phyloP scores from a whole-genome alignment of 2,329 filamentous ascomycete species.

The Aspergillus fumigatus region DNA sequence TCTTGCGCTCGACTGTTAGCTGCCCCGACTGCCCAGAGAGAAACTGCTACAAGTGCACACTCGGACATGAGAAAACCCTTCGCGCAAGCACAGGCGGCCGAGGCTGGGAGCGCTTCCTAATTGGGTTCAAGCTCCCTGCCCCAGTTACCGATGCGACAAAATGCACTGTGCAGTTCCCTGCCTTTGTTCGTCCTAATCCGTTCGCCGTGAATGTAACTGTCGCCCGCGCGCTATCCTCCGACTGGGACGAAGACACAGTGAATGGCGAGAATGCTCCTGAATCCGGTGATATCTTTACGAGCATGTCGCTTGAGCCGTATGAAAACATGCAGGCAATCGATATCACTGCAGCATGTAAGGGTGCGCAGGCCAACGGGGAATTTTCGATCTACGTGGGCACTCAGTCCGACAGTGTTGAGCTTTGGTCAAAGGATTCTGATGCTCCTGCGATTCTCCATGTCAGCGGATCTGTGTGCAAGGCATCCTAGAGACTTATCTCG shows the following conservation, averaged over 20 bases:
- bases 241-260: constrained; percentile 11
- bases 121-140: constrained; percentile 9
- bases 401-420: constrained; percentile 6
- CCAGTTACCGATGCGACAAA: not conserved
- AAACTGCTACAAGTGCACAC: constrained; percentile 12
- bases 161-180: constrained; percentile 14
- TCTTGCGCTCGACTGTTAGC: constrained; percentile 8
- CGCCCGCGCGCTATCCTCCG: constrained; percentile 2
- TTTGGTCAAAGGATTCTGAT: constrained; percentile 11
- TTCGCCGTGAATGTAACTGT: constrained; percentile 9
- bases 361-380: constrained; percentile 1
- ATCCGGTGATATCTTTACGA: not conserved
- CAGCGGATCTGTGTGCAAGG: not conserved
- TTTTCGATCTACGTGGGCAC: constrained; percentile 11
- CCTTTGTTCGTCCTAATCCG: constrained; percentile 3
- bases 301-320: constrained; percentile 1
- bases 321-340: constrained; percentile 5
- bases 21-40: constrained; percentile 8
- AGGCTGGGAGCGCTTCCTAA: constrained; percentile 6
- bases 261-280: constrained; percentile 8
- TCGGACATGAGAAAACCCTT: constrained; percentile 3
- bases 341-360: constrained; percentile 8
- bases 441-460: constrained; percentile 10
- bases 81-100: constrained; percentile 8
- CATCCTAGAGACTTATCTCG: too few relatives aligned